These are phyloP conservation scores for Dendrobium nobile DNA, from an alignment of 106 monocot species.

Conservation along the genomic window DNA sequence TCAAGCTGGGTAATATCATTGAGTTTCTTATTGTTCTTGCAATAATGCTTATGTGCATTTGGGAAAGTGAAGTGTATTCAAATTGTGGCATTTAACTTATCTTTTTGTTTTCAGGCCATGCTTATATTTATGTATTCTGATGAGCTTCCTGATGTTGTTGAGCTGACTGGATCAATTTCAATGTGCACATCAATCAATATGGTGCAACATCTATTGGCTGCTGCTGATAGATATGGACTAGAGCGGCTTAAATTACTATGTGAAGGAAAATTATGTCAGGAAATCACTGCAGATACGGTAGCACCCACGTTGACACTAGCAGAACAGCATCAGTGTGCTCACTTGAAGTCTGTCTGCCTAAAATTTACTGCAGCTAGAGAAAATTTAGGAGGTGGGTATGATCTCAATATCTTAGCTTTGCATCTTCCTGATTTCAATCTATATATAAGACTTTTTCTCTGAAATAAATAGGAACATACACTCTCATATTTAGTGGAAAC, in stretches of 20 bases:
- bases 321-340: conserved; percentile 72
- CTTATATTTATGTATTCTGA: conserved; percentile 74
- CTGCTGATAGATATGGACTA: conserved; percentile 80
- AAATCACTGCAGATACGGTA: conserved; percentile 63
- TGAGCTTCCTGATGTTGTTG: conserved; percentile 53
- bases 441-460: neutral
- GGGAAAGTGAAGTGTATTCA: neutral
- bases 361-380: conserved; percentile 49
- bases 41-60: neutral
- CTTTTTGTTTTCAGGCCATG: conserved; percentile 55
- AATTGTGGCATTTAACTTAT: neutral
- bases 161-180: conserved; percentile 48
- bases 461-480: neutral
- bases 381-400: conserved; percentile 69
- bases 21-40: neutral
- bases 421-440: neutral
- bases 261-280: conserved; percentile 62
- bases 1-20: neutral
- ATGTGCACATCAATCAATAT: conserved; percentile 43
- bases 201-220: conserved; percentile 77
- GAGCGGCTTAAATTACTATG: conserved; percentile 69
- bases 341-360: conserved; percentile 75
- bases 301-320: conserved; percentile 82
- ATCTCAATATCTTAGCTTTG: neutral
- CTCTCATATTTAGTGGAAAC: neutral